Evolutionary conservation across 2,329 filamentous ascomycete species (phyloP), one percentile per base, ranked within the genome.

Genomic region (Nemania sp.): DNA sequence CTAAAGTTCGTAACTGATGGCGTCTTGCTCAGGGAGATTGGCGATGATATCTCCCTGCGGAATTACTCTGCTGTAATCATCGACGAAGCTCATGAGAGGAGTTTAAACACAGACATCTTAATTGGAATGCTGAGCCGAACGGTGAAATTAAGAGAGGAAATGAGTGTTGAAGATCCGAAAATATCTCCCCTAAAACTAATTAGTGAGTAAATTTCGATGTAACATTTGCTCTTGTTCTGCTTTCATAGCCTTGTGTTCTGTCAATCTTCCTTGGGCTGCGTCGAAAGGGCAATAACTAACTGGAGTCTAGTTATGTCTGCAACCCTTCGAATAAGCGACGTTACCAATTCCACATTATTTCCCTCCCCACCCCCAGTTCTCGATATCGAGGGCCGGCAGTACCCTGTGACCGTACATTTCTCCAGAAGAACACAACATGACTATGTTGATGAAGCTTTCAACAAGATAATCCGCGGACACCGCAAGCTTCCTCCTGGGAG

Each of bases 1-100:
- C 86, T 99, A 74, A 99, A 99, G 74, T 99, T 98, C 78, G 97
- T 99, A 93, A 99, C 95, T 0, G 95, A 99, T 75, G 95, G 95
- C 83, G 92, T 99, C 29, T 80, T 99, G 61, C 83, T 99, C 10
- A 88, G 95, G 58, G 95, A 99, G 75, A 89, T 97, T 55, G 88
- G 91, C 0, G 88, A 95, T 66, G 95, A 99, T 72, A 92, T 98
- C 71, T 83, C 91, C 0, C 78, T 99, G 46, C 86, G 84, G 51
- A 96, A 96, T 69, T 99, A 99, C 75, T 97, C 94, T 0, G 90
- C 90, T 13, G 90, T 99, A 54, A 86, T 99, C 50, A 94, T 99
- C 62, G 95, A 99, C 70, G 95, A 99, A 76, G 95, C 95, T 1
- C 95, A 99, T 78, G 95, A 99, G 75, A 87, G 96, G 69, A 98